phyloP scores from a whole-genome alignment of 306 rosid species.

The Lathyrus tuberosus region DNA sequence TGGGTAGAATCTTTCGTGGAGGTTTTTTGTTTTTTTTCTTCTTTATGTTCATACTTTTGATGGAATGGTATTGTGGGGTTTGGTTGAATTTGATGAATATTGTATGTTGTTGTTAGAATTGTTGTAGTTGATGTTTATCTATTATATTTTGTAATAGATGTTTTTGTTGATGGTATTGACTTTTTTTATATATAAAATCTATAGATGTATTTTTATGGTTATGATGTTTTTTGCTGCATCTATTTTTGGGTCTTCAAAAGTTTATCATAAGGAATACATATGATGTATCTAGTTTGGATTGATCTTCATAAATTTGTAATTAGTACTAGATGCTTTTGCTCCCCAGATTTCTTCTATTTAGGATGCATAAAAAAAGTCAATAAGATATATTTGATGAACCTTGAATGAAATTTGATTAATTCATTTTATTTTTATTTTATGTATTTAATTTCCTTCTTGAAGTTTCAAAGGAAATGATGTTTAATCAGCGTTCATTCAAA shows the following conservation, averaged over 20 bases:
- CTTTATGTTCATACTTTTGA: too few relatives aligned
- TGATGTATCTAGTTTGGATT: constrained; percentile 16
- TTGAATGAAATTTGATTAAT: not conserved
- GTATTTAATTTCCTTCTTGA: constrained; percentile 5
- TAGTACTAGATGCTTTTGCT: constrained; percentile 1
- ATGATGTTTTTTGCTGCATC: constrained; percentile 36
- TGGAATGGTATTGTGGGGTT: too few relatives aligned
- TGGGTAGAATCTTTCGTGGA: too few relatives aligned
- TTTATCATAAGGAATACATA: constrained; percentile 10
- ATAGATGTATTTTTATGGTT: constrained; percentile 23
- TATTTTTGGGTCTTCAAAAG: constrained; percentile 28
- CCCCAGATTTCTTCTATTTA: not conserved
- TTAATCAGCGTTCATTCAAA: not conserved
- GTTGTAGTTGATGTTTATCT: constrained; percentile 1
- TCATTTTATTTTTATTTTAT: constrained; percentile 17
- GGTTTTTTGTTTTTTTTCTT: too few relatives aligned
- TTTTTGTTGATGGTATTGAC: too few relatives aligned
- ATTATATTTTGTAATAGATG: constrained; percentile 11
- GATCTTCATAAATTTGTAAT: constrained; percentile 18
- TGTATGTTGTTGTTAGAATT: too few relatives aligned
- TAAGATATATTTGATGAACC: not conserved
- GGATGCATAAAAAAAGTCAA: not conserved
- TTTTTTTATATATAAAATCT: not conserved
- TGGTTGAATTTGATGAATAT: too few relatives aligned
- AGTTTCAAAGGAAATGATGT: constrained; percentile 11